These are phyloP conservation scores for Fusarium hostae DNA, from an alignment of 2,329 filamentous ascomycete species.

Conservation along the genomic window DNA sequence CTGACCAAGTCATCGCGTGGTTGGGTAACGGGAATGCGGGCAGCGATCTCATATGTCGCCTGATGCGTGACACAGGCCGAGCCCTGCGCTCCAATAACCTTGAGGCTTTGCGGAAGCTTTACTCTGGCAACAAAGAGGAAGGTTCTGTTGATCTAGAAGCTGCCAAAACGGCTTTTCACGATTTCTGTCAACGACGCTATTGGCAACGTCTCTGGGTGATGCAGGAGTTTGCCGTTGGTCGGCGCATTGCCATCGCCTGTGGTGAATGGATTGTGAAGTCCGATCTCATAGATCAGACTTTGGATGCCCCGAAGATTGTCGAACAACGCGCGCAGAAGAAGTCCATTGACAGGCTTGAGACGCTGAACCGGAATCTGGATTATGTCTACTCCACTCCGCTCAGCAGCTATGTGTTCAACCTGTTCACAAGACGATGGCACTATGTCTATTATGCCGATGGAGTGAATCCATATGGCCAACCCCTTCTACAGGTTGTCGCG, in stretches of 20 bases:
- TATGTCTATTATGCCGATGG: background rate
- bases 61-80: background rate
- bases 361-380: background rate
- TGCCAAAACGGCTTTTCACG: background rate
- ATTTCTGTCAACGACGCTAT: background rate
- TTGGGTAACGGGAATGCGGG: background rate
- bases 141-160: background rate
- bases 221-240: background rate
- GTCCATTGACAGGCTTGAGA: background rate
- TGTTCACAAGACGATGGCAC: background rate
- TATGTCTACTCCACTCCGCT: background rate
- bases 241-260: background rate
- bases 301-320: background rate
- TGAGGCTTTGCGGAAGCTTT: background rate
- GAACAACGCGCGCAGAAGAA: background rate
- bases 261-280: background rate
- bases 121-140: background rate
- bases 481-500: background rate
- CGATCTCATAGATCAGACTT: background rate
- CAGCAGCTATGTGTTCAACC: background rate
- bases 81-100: background rate
- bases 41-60: background rate
- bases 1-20: background rate
- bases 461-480: background rate
- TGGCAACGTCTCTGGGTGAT: constrained; percentile 1